Base-by-base conservation (phyloP, 2,329 filamentous ascomycete genomes). In the Penicillium sp. region DNA sequence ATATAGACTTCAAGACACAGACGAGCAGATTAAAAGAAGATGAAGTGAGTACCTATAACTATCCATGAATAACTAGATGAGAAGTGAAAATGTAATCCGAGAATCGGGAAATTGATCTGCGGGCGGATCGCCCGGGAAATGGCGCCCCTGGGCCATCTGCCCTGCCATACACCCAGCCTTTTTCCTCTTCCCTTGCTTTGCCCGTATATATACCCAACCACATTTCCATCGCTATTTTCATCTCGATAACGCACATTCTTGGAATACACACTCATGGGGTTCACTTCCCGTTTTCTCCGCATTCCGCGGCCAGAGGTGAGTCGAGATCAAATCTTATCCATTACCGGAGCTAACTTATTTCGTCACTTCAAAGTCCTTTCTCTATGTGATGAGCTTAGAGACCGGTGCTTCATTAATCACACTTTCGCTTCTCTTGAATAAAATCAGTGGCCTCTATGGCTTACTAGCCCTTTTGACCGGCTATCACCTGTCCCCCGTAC, bases 391-490 rank as follows among this genome's bases (percentile, higher is more conserved):
- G 79, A 90, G 89, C 69, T 85, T 97, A 52, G 89, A 90, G 66
- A 93, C 90, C 34, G 92, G 90, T 63, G 87, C 90, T 45, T 90
- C 94, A 65, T 82, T 97, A 67, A 91, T 96, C 66, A 86, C 89
- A 5, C 81, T 94, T 58, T 86, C 89, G 12, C 84, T 96, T 60
- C 81, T 95, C 52, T 87, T 97, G 77, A 97, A 97, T 81, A 96
- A 96, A 75, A 84, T 92, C 63, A 93, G 90, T 47, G 92, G 91
- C 55, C 80, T 96, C 63, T 97, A 96, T 75, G 92, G 92, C 61
- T 81, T 97, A 41, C 86, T 97, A 63, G 91, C 92, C 56, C 83
- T 96, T 63, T 80, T 96, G 61, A 96, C 92, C 25, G 93, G 93
- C 70, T 91, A 90, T 74, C 80, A 87, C 64, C 85, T 96, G 59